phyloP scores from a whole-genome alignment of 139 green algal genomes.

The Nannochloris sp. region DNA sequence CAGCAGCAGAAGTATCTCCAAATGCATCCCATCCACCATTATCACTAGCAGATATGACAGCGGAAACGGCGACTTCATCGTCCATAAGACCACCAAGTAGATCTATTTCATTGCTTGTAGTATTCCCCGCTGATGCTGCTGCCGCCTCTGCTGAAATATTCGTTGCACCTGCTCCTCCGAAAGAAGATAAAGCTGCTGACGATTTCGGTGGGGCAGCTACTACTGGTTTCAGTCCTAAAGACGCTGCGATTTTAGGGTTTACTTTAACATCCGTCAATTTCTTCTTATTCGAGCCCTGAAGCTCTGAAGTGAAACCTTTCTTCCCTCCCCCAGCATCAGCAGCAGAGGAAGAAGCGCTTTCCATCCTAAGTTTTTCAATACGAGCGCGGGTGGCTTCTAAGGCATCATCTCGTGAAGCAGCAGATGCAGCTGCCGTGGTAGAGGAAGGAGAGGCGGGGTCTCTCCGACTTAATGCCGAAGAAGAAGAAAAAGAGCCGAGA shows the following conservation, averaged over 20 bases:
- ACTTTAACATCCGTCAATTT: constrained; percentile 70
- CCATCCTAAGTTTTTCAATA: constrained; percentile 58
- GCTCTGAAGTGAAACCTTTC: background rate
- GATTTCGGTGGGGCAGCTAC: background rate
- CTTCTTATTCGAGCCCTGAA: constrained; percentile 34
- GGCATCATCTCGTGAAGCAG: constrained; percentile 28
- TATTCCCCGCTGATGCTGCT: too few relatives aligned
- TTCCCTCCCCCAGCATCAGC: background rate
- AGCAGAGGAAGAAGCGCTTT: too few relatives aligned
- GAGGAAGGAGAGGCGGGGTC: background rate
- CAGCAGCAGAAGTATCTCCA: background rate
- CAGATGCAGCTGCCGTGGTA: background rate
- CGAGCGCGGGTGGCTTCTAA: constrained; percentile 59
- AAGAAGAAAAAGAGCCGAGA: too few relatives aligned
- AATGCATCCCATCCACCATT: constrained; percentile 14
- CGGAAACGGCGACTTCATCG: background rate
- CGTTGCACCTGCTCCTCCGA: background rate
- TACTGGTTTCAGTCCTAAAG: constrained; percentile 40
- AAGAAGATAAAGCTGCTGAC: background rate
- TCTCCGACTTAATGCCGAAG: too few relatives aligned
- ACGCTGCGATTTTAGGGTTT: constrained; percentile 61
- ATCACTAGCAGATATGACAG: background rate
- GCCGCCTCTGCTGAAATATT: too few relatives aligned
- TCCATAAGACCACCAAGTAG: background rate
- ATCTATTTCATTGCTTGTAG: background rate